Evolutionary conservation across 345 rosid genomes (phyloP).

Genomic region (Aquilaria sinensis): DNA sequence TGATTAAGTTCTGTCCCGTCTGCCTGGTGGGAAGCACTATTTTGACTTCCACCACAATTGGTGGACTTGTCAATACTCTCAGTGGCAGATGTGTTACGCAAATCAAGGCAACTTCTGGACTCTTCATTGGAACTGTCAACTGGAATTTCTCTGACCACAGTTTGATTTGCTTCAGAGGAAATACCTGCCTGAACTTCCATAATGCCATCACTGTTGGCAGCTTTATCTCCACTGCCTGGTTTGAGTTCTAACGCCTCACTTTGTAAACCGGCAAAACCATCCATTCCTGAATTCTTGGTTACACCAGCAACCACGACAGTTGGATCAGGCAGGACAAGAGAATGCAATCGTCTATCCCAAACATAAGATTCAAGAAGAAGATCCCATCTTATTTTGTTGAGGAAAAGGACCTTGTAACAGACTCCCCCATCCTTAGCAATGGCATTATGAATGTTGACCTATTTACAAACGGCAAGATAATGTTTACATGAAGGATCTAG

Average conservation of each 20-base stretch:
- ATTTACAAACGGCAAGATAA: neutral
- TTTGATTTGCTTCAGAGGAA: constrained; percentile 22
- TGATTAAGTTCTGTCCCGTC: constrained; percentile 2
- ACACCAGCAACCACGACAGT: constrained; percentile 27
- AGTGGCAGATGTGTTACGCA: constrained; percentile 11
- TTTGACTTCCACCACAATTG: constrained; percentile 11
- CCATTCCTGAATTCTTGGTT: constrained; percentile 23
- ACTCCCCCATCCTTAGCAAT: constrained; percentile 37
- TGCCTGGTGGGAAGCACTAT: constrained; percentile 9
- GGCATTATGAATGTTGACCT: constrained; percentile 38
- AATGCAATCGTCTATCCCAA: constrained; percentile 75
- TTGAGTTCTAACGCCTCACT: constrained; percentile 13
- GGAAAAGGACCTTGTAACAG: constrained; percentile 42
- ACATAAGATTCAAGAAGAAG: constrained; percentile 65
- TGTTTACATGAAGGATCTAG: no score
- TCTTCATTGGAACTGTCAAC: constrained; percentile 28
- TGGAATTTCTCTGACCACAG: constrained; percentile 33
- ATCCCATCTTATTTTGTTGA: constrained; percentile 72
- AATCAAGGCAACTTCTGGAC: constrained; percentile 16
- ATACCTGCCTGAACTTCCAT: constrained; percentile 9
- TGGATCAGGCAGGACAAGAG: constrained; percentile 47
- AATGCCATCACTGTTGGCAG: constrained; percentile 18
- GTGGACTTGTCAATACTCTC: constrained; percentile 26
- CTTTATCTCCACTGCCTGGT: constrained; percentile 19
- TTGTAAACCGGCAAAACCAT: constrained; percentile 8